phyloP scores from a whole-genome alignment of 2,329 filamentous ascomycete species.

The Aureobasidium uvarum region DNA sequence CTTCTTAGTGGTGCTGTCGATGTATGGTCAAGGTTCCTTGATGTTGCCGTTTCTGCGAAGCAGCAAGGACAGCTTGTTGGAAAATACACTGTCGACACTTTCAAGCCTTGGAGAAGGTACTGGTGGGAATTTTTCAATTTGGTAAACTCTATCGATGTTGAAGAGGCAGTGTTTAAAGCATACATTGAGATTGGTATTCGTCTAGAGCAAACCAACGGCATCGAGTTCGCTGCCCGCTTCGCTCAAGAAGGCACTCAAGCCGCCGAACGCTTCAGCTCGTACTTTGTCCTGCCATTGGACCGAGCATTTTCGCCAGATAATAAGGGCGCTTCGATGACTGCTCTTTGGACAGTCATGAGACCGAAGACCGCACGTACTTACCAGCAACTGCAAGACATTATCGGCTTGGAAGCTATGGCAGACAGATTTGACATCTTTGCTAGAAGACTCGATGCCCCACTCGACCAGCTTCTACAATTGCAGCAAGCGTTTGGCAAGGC shows the following conservation, averaged over 20 bases:
- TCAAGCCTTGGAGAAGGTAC: constrained; percentile 40
- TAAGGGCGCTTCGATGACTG: constrained; percentile 26
- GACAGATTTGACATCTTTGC: constrained; percentile 45
- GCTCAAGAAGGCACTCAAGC: neutral
- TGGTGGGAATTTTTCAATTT: constrained; percentile 52
- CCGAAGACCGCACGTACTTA: constrained; percentile 53
- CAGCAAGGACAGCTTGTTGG: neutral
- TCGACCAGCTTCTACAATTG: constrained; percentile 33
- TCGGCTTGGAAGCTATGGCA: constrained; percentile 48
- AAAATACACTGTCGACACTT: neutral
- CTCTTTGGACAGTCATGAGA: constrained; percentile 62
- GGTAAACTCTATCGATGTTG: constrained; percentile 45
- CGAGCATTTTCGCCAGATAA: constrained; percentile 19
- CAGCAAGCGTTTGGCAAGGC: constrained; percentile 28
- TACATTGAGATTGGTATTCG: constrained; percentile 46
- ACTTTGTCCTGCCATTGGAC: constrained; percentile 18
- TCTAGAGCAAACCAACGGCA: constrained; percentile 2
- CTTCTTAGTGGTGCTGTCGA: constrained; percentile 13
- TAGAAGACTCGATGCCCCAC: constrained; percentile 31
- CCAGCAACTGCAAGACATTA: constrained; percentile 41
- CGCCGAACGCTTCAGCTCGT: constrained; percentile 2
- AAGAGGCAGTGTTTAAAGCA: constrained; percentile 55
- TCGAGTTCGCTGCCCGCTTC: constrained; percentile 15
- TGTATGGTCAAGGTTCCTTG: constrained; percentile 20
- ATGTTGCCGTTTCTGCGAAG: neutral